A percentile compares a stretch with the other conserved stretches of the same genome.
Evolutionary conservation across 2,329 filamentous ascomycete genomes (phyloP).

Genomic region (Drechslerella coelobrocha): DNA sequence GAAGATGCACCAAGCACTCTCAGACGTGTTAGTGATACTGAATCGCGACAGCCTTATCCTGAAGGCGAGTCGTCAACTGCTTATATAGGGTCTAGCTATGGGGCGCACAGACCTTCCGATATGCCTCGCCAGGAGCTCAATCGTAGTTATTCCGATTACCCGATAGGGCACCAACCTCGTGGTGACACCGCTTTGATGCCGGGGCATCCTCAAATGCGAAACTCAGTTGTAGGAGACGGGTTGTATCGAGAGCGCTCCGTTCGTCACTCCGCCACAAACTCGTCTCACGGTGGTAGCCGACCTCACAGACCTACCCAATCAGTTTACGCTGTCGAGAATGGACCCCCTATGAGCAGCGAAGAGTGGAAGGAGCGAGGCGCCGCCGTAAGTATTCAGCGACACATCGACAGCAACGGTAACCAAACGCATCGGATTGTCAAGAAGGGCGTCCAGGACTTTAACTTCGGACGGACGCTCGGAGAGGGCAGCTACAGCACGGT

Average conservation of each 20-base stretch:
- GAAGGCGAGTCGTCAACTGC: slow-evolving; percentile 22
- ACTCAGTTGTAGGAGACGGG: slow-evolving; percentile 42
- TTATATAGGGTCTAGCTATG: slow-evolving; percentile 16
- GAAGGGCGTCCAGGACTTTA: slow-evolving; percentile 96
- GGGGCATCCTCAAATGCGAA: slow-evolving; percentile 36
- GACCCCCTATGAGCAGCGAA: slow-evolving; percentile 72
- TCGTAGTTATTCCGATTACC: slow-evolving; percentile 37
- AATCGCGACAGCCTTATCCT: slow-evolving; percentile 18
- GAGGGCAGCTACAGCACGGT: slow-evolving; percentile 97
- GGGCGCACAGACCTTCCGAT: slow-evolving; percentile 17
- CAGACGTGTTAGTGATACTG: slow-evolving; percentile 4
- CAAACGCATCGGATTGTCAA: slow-evolving; percentile 84
- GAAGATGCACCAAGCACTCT: slow-evolving; percentile 13
- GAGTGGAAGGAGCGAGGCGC: slow-evolving; percentile 97
- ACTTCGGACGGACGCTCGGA: slow-evolving; percentile 86
- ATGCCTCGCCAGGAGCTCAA: slow-evolving; percentile 12
- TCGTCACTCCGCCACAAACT: slow-evolving; percentile 16
- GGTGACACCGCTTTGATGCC: slow-evolving; percentile 25
- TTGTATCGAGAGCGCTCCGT: slow-evolving; percentile 43
- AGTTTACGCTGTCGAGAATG: slow-evolving; percentile 65
- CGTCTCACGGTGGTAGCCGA: slow-evolving; percentile 28
- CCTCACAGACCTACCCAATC: slow-evolving; percentile 32
- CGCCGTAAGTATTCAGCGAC: slow-evolving; percentile 80
- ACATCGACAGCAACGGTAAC: slow-evolving; percentile 83
- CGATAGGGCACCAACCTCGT: slow-evolving; percentile 16